Percentiles rank a stretch among this genome's conserved stretches.
These are phyloP conservation scores for Lophiostoma macrostomum DNA, from an alignment of 495 filamentous ascomycete species.

Conservation along the genomic window DNA sequence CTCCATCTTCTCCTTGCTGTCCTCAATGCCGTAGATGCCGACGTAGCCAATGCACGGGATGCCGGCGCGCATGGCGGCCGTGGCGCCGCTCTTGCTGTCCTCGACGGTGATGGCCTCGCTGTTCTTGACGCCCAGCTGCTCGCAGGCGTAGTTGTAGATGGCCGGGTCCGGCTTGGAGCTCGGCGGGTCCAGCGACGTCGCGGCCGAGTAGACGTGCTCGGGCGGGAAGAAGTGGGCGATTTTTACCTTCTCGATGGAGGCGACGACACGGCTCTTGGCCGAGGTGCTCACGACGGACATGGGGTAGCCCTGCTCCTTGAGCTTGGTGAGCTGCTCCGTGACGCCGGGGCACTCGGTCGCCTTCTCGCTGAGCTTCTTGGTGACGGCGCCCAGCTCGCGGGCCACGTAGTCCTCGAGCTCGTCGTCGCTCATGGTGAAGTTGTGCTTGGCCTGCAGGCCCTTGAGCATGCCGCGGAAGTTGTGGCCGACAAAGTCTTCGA, in stretches of 20 bases:
- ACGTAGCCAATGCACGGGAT: constrained; percentile 86
- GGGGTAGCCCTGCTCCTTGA: constrained; percentile 62
- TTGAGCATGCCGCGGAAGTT: constrained; percentile 93
- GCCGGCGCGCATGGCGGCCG: constrained; percentile 74
- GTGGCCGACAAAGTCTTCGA: constrained; percentile 88
- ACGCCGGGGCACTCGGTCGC: constrained; percentile 74
- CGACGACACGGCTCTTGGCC: constrained; percentile 73
- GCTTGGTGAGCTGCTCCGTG: constrained; percentile 62
- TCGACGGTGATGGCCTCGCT: constrained; percentile 80
- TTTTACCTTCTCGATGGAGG: constrained; percentile 74
- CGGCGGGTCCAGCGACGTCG: constrained; percentile 70
- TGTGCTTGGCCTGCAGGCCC: constrained; percentile 71
- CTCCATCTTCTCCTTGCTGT: constrained; percentile 50
- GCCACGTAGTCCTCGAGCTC: constrained; percentile 76
- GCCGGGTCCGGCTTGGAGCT: constrained; percentile 92
- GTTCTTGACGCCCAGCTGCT: constrained; percentile 69
- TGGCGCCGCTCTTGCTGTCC: constrained; percentile 83
- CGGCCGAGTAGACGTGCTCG: constrained; percentile 78
- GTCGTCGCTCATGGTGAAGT: constrained; percentile 61
- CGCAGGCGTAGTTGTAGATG: constrained; percentile 79
- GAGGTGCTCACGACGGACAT: constrained; percentile 80
- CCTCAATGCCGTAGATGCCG: constrained; percentile 68
- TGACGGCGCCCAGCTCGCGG: constrained; percentile 79
- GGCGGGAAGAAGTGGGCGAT: constrained; percentile 76
- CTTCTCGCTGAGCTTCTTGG: constrained; percentile 69